Base-by-base conservation (phyloP, 2,329 filamentous ascomycete species). In the Lomentospora prolificans region DNA sequence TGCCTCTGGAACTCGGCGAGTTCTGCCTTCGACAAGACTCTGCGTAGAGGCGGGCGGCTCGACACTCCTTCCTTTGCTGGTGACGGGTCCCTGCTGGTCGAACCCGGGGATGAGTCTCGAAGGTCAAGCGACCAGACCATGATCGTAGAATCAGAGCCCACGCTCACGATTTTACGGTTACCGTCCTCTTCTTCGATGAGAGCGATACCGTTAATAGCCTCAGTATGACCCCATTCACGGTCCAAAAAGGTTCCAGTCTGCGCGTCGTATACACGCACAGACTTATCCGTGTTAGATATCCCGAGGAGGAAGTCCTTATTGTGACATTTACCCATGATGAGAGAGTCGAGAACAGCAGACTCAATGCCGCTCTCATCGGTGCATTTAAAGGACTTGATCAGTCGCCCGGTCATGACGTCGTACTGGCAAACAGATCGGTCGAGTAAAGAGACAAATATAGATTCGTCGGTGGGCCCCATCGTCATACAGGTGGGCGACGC, bases 221-320 rank as follows among this genome's bases (percentile, higher is more conserved):
- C 91, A 0, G 91, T 96, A 63, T 99, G 94, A 1, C 94, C 94
- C 82, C 90, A 96, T 70, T 97, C 94, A 41, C 90, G 84, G 53
- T 90, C 87, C 27, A 97, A 72, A 57, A 99, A 85, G 1, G 75
- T 72, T 7, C 92, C 91, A 44, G 82, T 84, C 59, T 86, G 84
- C 28, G 82, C 76, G 61, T 96, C 89, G 64, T 99, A 99, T 14
- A 99, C 74, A 33, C 94, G 80, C 56, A 99, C 86, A 0, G 94
- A 97, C 67, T 97, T 99, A 69, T 99, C 94, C 1, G 89, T 96
- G 62, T 91, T 91, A 7, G 92, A 96, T 9, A 94, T 80, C n/a
- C 90, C 91, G 17, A 94, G 78, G 53, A 99, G 77, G 53, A 95
- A 80, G 41, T 74, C 82, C 67, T 68, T 76, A 48, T 70, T 79